Conservation (phyloP, 352 stramenopile species). For the Lagenidium giganteum region DNA sequence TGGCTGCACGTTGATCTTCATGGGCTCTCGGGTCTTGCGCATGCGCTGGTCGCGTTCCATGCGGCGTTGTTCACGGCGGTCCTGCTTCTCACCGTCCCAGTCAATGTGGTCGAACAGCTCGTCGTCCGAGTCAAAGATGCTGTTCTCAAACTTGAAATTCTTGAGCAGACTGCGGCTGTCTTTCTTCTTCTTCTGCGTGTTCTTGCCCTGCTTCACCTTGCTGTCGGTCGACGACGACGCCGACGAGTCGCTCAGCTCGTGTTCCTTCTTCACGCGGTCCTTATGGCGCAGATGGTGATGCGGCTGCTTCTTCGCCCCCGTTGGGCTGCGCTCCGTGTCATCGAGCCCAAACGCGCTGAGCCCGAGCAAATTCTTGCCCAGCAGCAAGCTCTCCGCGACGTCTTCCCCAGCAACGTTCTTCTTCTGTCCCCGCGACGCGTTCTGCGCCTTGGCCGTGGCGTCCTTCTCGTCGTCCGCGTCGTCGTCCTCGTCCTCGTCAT, state of each 20-base stretch:
- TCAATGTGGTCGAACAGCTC: conserved; percentile 76
- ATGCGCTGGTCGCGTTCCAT: conserved; percentile 49
- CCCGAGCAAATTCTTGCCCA: no score
- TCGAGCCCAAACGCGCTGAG: no score
- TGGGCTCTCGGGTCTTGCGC: conserved; percentile 42
- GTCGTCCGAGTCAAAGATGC: conserved; percentile 62
- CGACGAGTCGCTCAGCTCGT: conserved; percentile 11
- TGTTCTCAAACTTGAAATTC: conserved; percentile 87
- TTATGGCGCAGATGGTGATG: no score
- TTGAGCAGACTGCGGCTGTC: conserved; percentile 58
- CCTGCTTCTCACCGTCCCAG: conserved; percentile 50
- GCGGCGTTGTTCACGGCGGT: conserved; percentile 59
- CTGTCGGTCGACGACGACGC: conserved; percentile 9
- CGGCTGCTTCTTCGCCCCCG: conserved; percentile 23
- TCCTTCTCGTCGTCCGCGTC: background rate
- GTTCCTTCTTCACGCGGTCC: no score
- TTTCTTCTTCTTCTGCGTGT: conserved; percentile 81
- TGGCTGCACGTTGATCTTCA: conserved; percentile 29
- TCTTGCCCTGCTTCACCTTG: conserved; percentile 58
- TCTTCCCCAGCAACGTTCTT: background rate
- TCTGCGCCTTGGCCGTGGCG: background rate
- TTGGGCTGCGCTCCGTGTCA: no score
- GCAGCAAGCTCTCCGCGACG: conserved; percentile 1
- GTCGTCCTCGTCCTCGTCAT: conserved; percentile 30
- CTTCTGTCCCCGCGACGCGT: conserved; percentile 4